Evolutionary conservation across 208 protist genomes (phyloP), one percentile per base, ranked within the genome.

Genomic region (Leishmania major): DNA sequence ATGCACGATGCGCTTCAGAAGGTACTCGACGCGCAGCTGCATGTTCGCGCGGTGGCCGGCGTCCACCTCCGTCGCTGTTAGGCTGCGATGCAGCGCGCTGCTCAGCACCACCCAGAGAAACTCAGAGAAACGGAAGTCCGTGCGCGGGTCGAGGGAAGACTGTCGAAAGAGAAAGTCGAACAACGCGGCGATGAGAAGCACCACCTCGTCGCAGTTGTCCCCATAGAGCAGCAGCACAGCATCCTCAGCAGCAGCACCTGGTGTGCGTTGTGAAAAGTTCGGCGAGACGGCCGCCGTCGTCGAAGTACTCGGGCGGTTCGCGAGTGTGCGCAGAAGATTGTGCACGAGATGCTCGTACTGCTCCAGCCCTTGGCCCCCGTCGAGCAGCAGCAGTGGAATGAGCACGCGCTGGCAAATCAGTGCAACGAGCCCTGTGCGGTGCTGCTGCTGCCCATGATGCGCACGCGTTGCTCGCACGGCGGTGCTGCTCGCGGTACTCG

Each of bases 111-210:
- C 59, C 94, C 94, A 97, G 66, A 97, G 79, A 67, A 95, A 87
- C 11, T 83, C 71, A 15, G 89, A 91, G 78, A 79, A 92, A 28
- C 94, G 92, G 81, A 91, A 96, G 86, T 97, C 94, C 8, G 35
- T 87, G 28, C 62, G 40, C 15, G 74, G 75, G 70, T 84, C 25
- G 31, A 73, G 78, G 7, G 83, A 86, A 7, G 79, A 62, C 55
- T 89, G 80, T 45, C 85, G 87, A 78, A 97, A 96, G 31, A 98
- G 73, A 80, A 94, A 96, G 57, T 98, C 95, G 77, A 98, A 98
- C 28, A 97, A 84, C 47, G 93, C 91, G 7, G 95, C 91, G 43
- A 94, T 88, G 7, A 98, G 78, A 45, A 96, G 84, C 47, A 96
- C 86, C 1, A 91, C 87, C 62, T 96, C 95, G n/a, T 88, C 90